phyloP scores from a whole-genome alignment of 2,329 filamentous ascomycete species.

The Didymella pinodella region DNA sequence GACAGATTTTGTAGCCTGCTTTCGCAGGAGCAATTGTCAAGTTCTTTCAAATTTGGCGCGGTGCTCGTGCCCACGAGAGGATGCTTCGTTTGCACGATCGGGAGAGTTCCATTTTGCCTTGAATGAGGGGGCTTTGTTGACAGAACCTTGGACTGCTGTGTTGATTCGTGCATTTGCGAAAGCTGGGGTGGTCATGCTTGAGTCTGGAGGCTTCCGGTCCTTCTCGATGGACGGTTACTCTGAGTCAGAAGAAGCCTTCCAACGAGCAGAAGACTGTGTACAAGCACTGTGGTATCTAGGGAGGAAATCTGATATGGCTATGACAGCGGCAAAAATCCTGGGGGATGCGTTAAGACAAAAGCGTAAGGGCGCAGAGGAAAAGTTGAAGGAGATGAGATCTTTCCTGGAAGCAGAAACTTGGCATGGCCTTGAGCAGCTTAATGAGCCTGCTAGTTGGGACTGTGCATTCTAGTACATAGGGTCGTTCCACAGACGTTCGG shows the following conservation, averaged over 20 bases:
- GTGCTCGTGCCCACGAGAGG: constrained; percentile 52
- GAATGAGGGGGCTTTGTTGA: constrained; percentile 64
- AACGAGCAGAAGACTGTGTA: constrained; percentile 59
- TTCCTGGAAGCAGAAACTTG: constrained; percentile 40
- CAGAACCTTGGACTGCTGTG: constrained; percentile 67
- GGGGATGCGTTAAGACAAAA: constrained; percentile 45
- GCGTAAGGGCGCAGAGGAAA: constrained; percentile 33
- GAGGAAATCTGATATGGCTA: constrained; percentile 63
- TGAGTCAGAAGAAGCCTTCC: constrained; percentile 40
- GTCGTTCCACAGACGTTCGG: background rate
- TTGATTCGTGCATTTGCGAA: constrained; percentile 63
- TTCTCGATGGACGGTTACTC: background rate
- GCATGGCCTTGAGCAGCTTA: constrained; percentile 34
- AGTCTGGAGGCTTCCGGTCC: constrained; percentile 36
- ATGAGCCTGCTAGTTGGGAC: constrained; percentile 29
- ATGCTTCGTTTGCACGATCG: constrained; percentile 43
- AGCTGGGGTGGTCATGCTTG: constrained; percentile 54
- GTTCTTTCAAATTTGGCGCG: constrained; percentile 60
- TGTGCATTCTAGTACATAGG: constrained; percentile 22
- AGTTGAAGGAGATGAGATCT: constrained; percentile 34
- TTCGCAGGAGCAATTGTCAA: constrained; percentile 56
- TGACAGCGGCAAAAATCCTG: constrained; percentile 51
- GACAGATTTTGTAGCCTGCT: constrained; percentile 48
- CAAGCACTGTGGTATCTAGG: constrained; percentile 64
- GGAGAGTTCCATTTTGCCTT: constrained; percentile 62